phyloP scores from a whole-genome alignment of 106 monocot genomes.

The Alisma plantagoaquatica region DNA sequence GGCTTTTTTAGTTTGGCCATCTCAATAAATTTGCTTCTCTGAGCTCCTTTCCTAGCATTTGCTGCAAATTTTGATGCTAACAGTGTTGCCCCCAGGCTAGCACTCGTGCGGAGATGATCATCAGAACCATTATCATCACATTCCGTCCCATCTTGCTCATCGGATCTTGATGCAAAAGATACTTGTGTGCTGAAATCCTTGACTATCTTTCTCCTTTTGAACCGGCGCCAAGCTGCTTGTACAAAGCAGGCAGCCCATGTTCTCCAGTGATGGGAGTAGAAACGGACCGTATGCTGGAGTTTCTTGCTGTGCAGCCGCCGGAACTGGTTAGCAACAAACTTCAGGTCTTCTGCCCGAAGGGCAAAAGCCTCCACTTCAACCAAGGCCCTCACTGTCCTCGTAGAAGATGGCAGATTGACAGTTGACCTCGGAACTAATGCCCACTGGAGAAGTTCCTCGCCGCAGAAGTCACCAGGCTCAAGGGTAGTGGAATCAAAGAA shows the following conservation, averaged over 20 bases:
- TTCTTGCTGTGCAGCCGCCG: slow-evolving; percentile 79
- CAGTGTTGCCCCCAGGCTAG: slow-evolving; percentile 23
- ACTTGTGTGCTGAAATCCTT: slow-evolving; percentile 45
- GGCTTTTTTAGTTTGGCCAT: slow-evolving; percentile 17
- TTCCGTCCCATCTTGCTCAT: slow-evolving; percentile 1
- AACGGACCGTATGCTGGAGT: slow-evolving; percentile 74
- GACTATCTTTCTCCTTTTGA: slow-evolving; percentile 49
- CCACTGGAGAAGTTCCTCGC: slow-evolving; percentile 82
- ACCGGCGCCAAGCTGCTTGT: slow-evolving; percentile 72
- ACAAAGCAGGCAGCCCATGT: slow-evolving; percentile 79
- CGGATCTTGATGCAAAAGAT: slow-evolving; percentile 27
- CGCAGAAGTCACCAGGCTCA: slow-evolving; percentile 73
- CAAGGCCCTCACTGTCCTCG: slow-evolving; percentile 52
- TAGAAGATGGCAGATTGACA: slow-evolving; percentile 55
- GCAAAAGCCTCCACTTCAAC: slow-evolving; percentile 80
- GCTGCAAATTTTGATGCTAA: slow-evolving; percentile 25
- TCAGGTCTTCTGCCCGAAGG: slow-evolving; percentile 72
- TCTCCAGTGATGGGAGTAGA: slow-evolving; percentile 84
- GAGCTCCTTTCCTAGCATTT: slow-evolving; percentile 3
- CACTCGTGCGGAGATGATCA: slow-evolving; percentile 8
- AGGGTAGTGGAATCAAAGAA: slow-evolving; percentile 82
- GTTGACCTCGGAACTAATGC: slow-evolving; percentile 66
- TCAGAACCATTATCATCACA: background rate
- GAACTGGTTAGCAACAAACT: slow-evolving; percentile 85
- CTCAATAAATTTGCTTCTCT: background rate